Evolutionary conservation across 208 protist genomes (phyloP).

Genomic region (Sergeia podlipaevii): DNA sequence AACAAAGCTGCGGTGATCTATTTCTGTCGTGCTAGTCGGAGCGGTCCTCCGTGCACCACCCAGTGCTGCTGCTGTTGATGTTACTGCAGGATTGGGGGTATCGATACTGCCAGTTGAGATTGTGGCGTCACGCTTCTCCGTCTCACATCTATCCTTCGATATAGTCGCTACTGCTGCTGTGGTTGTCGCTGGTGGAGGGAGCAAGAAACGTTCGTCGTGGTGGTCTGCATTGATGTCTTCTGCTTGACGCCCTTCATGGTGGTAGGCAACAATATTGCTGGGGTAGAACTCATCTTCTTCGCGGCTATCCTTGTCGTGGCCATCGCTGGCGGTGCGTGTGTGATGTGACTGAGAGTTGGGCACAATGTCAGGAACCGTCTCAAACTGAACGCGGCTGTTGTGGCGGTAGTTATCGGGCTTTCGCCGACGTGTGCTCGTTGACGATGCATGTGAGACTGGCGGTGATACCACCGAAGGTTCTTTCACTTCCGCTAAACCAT

Average conservation of each 20-base stretch:
- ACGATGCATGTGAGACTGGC: constrained; percentile 13
- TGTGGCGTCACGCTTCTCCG: too few species aligned
- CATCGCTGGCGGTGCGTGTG: not conserved
- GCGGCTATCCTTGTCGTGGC: not conserved
- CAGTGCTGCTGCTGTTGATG: not conserved
- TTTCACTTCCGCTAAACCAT: too few species aligned
- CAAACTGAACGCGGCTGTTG: constrained; percentile 34
- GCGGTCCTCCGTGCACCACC: too few species aligned
- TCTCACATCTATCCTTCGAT: not conserved
- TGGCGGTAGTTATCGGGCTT: constrained; percentile 18
- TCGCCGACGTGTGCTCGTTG: constrained; percentile 24
- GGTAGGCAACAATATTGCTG: not conserved
- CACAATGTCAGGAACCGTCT: constrained; percentile 6
- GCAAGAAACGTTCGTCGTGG: too few species aligned
- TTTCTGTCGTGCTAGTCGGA: not conserved
- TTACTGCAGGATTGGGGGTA: not conserved
- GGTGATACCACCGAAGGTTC: too few species aligned
- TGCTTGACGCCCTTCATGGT: not conserved
- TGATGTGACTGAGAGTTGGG: too few species aligned
- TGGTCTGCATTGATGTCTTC: constrained; percentile 19
- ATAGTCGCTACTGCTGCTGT: not conserved
- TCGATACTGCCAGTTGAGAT: not conserved
- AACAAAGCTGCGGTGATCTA: too few species aligned
- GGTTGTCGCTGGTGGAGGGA: not conserved
- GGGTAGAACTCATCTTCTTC: not conserved